Evolutionary conservation across 768 basidiomycete genomes (phyloP).

Genomic region (Cyclocybe cylindracea): DNA sequence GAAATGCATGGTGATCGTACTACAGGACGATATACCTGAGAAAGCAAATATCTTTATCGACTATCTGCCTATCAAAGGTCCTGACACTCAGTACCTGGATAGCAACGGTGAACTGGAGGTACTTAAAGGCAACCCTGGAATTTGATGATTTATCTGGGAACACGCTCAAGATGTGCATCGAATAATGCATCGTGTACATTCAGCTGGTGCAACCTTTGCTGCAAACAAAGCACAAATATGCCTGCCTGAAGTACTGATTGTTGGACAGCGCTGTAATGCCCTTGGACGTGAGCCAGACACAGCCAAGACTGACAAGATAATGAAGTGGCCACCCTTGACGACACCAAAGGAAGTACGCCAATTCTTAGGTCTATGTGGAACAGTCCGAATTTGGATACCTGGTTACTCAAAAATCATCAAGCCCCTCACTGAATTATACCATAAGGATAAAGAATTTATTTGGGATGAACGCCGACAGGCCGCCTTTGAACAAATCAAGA

Average conservation of each 20-base stretch:
- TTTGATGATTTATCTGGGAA: conserved; percentile 40
- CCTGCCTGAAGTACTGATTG: conserved; percentile 15
- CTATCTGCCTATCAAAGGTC: conserved; percentile 33
- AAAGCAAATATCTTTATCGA: conserved; percentile 28
- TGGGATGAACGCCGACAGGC: too few relatives aligned
- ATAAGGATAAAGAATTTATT: too few relatives aligned
- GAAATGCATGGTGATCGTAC: conserved; percentile 29
- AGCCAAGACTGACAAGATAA: conserved; percentile 13
- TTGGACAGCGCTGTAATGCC: conserved; percentile 26
- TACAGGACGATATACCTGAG: conserved; percentile 27
- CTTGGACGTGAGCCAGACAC: conserved; percentile 27
- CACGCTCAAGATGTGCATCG: conserved; percentile 31
- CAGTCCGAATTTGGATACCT: conserved; percentile 23
- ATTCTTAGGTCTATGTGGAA: conserved; percentile 31
- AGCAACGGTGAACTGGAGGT: conserved; percentile 18
- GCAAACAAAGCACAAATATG: conserved; percentile 31
- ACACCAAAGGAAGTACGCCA: conserved; percentile 20
- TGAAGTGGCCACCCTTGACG: conserved; percentile 23
- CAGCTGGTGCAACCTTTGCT: conserved; percentile 33
- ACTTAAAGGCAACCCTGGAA: conserved; percentile 24
- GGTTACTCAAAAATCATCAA: too few relatives aligned
- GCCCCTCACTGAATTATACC: too few relatives aligned
- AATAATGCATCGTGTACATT: conserved; percentile 29
- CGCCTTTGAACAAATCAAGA: too few relatives aligned
- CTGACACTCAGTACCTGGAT: conserved; percentile 27